These are phyloP conservation scores for Betula pendula DNA, from an alignment of 306 rosid species.

Conservation along the genomic window DNA sequence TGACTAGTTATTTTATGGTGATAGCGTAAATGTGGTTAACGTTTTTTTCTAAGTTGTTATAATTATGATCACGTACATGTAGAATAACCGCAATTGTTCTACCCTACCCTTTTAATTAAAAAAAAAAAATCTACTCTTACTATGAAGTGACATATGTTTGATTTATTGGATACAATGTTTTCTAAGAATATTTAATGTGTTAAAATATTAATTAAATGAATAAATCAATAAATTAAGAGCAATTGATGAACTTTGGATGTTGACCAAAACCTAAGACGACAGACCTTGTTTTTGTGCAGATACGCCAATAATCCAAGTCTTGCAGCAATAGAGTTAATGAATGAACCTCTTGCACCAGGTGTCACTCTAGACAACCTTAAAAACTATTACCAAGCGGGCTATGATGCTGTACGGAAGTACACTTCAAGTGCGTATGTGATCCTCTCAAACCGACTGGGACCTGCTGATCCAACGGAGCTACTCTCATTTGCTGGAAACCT, in stretches of 20 bases:
- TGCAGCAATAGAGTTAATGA: constrained; percentile 56
- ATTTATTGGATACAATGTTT: not conserved
- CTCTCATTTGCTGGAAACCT: constrained; percentile 43
- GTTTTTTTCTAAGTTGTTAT: too few relatives aligned
- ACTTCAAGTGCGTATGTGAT: constrained; percentile 47
- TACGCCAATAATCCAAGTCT: constrained; percentile 39
- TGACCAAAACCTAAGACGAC: too few relatives aligned
- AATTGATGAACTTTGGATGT: too few relatives aligned
- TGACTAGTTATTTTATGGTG: too few relatives aligned
- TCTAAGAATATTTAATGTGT: too few relatives aligned
- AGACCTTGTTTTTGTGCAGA: constrained; percentile 26
- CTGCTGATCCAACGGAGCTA: constrained; percentile 36
- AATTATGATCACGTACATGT: too few relatives aligned
- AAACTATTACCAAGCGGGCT: constrained; percentile 44
- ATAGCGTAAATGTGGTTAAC: too few relatives aligned
- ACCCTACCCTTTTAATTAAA: too few relatives aligned
- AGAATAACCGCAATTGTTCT: too few relatives aligned
- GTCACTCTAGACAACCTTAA: constrained; percentile 43
- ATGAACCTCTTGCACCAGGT: constrained; percentile 47
- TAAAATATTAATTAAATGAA: too few relatives aligned
- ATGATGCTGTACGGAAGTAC: constrained; percentile 51
- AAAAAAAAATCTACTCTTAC: too few relatives aligned
- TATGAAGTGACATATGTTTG: not conserved
- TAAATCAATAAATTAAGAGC: too few relatives aligned
- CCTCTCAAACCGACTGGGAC: constrained; percentile 48